A percentile compares a stretch with the other conserved stretches of the same genome.
These are phyloP conservation scores for Thozetella sp. DNA, from an alignment of 495 filamentous ascomycete genomes.

Conservation along the genomic window DNA sequence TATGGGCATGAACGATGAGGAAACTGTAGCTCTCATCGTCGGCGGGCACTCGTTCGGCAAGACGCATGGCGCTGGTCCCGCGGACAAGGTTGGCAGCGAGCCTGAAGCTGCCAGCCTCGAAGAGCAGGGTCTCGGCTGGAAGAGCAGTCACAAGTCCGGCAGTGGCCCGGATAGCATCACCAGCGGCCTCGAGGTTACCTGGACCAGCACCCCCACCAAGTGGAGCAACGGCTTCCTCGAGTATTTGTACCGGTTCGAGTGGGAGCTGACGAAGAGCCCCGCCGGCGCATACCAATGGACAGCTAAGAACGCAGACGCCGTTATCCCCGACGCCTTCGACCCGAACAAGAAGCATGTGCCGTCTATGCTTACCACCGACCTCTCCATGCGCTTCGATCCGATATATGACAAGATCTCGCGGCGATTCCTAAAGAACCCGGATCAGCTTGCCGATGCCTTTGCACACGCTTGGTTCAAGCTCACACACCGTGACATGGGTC, in stretches of 20 bases:
- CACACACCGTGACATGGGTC: slow-evolving; percentile 73
- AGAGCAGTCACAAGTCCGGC: slow-evolving; percentile 56
- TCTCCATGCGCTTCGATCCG: slow-evolving; percentile 69
- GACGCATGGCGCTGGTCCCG: slow-evolving; percentile 68
- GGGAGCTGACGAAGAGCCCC: slow-evolving; percentile 72
- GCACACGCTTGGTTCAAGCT: slow-evolving; percentile 78
- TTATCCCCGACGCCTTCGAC: slow-evolving; percentile 69
- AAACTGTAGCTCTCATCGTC: slow-evolving; percentile 74
- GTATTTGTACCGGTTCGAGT: slow-evolving; percentile 74
- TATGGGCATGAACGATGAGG: slow-evolving; percentile 81
- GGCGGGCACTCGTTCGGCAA: slow-evolving; percentile 77
- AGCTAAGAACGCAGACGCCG: slow-evolving; percentile 63
- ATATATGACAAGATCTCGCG: slow-evolving; percentile 73
- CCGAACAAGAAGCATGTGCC: slow-evolving; percentile 65
- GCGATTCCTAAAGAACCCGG: slow-evolving; percentile 63
- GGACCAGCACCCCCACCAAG: slow-evolving; percentile 70
- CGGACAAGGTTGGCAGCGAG: slow-evolving; percentile 60
- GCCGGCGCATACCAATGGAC: slow-evolving; percentile 74
- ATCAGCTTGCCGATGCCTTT: slow-evolving; percentile 66
- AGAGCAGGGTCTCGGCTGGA: slow-evolving; percentile 70
- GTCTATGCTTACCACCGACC: slow-evolving; percentile 69
- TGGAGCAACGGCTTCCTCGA: slow-evolving; percentile 70
- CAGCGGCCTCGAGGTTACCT: slow-evolving; percentile 73
- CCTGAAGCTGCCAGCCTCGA: slow-evolving; percentile 64
- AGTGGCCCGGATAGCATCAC: slow-evolving; percentile 70